phyloP scores from a whole-genome alignment of 805 yeast species.

The Lachancea nothofagi region DNA sequence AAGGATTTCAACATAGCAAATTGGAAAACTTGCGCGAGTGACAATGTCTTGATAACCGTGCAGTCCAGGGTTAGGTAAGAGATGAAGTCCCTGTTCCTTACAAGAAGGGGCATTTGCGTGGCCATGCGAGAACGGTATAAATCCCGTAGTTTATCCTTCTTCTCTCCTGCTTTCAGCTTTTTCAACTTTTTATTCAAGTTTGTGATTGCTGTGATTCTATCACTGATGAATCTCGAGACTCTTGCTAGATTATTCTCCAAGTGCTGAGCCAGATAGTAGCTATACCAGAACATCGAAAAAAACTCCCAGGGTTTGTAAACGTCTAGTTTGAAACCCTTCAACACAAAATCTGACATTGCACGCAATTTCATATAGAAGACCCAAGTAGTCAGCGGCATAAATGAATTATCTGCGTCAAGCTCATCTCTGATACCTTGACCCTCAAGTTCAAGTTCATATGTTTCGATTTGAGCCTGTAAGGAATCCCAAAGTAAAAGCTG shows the following conservation, averaged over 20 bases:
- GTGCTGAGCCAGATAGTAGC: slow-evolving; percentile 47
- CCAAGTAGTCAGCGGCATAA: slow-evolving; percentile 68
- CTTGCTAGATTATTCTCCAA: slow-evolving; percentile 38
- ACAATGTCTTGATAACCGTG: slow-evolving; percentile 26
- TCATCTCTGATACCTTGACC: slow-evolving; percentile 33
- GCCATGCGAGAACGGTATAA: slow-evolving; percentile 32
- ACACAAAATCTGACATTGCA: slow-evolving; percentile 64
- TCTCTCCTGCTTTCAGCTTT: slow-evolving; percentile 46
- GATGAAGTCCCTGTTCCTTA: slow-evolving; percentile 23
- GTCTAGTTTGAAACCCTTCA: slow-evolving; percentile 72
- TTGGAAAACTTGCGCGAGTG: slow-evolving; percentile 33
- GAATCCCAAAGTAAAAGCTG: slow-evolving; percentile 64
- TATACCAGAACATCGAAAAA: slow-evolving; percentile 63
- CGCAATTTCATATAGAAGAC: slow-evolving; percentile 59
- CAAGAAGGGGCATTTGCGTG: slow-evolving; percentile 35
- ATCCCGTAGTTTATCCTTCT: slow-evolving; percentile 38
- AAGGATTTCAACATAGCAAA: slow-evolving; percentile 25
- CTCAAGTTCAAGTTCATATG: slow-evolving; percentile 46
- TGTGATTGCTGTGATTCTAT: slow-evolving; percentile 33
- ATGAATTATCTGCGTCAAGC: slow-evolving; percentile 29
- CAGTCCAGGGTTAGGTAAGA: slow-evolving; percentile 23
- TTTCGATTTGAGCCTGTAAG: slow-evolving; percentile 69
- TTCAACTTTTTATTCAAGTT: slow-evolving; percentile 38
- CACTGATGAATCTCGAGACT: slow-evolving; percentile 29
- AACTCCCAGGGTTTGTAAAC: slow-evolving; percentile 68